phyloP scores from a whole-genome alignment of 2,329 filamentous ascomycete species.

The Fusarium heterosporum region DNA sequence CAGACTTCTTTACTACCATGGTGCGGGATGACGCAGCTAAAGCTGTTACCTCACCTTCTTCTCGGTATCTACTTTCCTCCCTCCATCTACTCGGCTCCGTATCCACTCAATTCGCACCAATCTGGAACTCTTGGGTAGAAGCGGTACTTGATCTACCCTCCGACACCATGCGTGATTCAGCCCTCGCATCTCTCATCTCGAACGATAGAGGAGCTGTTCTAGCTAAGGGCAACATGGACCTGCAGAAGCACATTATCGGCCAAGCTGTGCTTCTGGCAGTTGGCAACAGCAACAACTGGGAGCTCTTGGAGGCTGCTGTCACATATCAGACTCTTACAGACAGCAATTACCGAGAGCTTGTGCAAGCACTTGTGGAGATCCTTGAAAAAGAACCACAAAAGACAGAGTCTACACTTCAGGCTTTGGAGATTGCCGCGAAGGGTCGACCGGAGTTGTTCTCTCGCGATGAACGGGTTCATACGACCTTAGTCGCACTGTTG shows the following conservation, averaged over 20 bases:
- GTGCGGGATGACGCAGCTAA: slow-evolving; percentile 66
- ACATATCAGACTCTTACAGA: slow-evolving; percentile 56
- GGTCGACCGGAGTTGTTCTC: slow-evolving; percentile 59
- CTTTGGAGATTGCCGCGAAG: slow-evolving; percentile 62
- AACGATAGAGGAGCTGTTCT: slow-evolving; percentile 55
- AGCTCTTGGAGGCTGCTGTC: slow-evolving; percentile 62
- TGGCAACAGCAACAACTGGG: slow-evolving; percentile 53
- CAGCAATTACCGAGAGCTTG: slow-evolving; percentile 50
- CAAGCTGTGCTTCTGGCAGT: slow-evolving; percentile 55
- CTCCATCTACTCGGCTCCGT: slow-evolving; percentile 67
- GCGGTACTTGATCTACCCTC: slow-evolving; percentile 53
- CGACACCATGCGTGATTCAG: slow-evolving; percentile 42
- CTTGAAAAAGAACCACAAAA: slow-evolving; percentile 49
- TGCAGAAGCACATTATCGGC: slow-evolving; percentile 63
- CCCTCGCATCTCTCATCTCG: slow-evolving; percentile 61
- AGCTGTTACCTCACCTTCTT: slow-evolving; percentile 76
- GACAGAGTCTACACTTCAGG: slow-evolving; percentile 53
- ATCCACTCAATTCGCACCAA: slow-evolving; percentile 52
- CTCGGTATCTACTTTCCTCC: slow-evolving; percentile 72
- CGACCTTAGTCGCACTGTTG: slow-evolving; percentile 64
- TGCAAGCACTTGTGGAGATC: slow-evolving; percentile 51
- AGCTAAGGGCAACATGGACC: slow-evolving; percentile 52
- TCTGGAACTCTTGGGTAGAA: slow-evolving; percentile 61
- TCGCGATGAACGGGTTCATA: slow-evolving; percentile 59
- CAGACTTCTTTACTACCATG: slow-evolving; percentile 61